A percentile compares a stretch with the other conserved stretches of the same genome.
Conservation (phyloP, 192 early-diverging fungal genomes). For the Spizellomyces sp. region DNA sequence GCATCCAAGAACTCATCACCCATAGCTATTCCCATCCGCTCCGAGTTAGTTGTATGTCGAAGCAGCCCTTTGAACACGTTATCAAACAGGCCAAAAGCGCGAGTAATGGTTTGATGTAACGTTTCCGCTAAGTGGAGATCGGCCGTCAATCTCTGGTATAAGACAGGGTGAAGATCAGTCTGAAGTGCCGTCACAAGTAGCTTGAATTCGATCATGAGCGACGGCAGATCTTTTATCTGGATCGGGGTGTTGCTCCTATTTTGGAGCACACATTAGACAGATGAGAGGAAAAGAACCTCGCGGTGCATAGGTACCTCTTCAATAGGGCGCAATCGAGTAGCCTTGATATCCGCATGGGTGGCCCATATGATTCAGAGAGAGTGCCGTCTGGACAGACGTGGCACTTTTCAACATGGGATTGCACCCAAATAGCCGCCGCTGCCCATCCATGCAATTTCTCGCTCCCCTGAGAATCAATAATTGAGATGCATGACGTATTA, state of each 20-base stretch:
- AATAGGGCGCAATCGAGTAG: conserved; percentile 5
- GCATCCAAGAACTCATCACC: conserved; percentile 15
- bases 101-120: not conserved
- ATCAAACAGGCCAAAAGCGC: conserved; percentile 1
- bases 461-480: not conserved
- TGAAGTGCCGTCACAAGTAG: not conserved
- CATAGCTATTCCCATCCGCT: not conserved
- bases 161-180: not conserved
- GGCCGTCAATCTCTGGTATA: not conserved
- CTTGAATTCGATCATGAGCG: not conserved
- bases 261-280: not conserved
- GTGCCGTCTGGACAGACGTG: not conserved
- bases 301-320: not conserved
- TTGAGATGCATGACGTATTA: too few species aligned
- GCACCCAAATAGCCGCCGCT: conserved; percentile 12
- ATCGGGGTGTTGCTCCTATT: not conserved
- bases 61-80: conserved; percentile 6
- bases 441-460: not conserved
- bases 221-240: not conserved
- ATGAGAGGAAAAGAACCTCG: not conserved
- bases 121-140: not conserved
- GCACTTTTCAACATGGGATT: not conserved
- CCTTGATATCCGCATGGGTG: not conserved
- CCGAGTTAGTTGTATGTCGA: not conserved
- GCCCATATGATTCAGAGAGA: not conserved